A percentile compares a stretch with the other conserved stretches of the same genome.
phyloP scores from a whole-genome alignment of 164 flowering plant species.

The Kingdonia uniflora region DNA sequence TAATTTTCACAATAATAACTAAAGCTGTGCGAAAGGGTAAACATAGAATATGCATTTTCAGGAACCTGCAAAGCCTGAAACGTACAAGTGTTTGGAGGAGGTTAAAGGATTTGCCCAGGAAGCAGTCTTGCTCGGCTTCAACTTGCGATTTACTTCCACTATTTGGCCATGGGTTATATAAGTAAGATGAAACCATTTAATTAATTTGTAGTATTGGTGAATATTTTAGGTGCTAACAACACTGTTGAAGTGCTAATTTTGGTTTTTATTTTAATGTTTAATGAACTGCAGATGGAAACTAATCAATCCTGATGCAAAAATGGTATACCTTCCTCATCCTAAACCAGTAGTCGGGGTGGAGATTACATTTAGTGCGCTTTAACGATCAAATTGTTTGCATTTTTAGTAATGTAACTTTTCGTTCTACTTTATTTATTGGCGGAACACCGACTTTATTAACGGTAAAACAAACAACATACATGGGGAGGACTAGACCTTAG shows the following conservation, averaged over 20 bases:
- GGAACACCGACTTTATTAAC: no score
- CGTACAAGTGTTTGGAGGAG: slow-evolving; percentile 42
- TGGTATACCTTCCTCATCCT: slow-evolving; percentile 27
- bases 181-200: slow-evolving; percentile 16
- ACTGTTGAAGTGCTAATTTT: no score
- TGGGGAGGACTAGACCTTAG: no score
- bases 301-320: slow-evolving; percentile 25
- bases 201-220: neutral
- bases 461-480: no score
- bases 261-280: neutral
- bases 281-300: slow-evolving; percentile 25
- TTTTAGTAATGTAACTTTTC: no score
- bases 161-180: slow-evolving; percentile 38
- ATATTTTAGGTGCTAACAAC: neutral
- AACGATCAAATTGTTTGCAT: neutral
- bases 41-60: neutral
- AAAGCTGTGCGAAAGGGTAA: no score
- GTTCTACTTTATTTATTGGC: no score
- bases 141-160: slow-evolving; percentile 34
- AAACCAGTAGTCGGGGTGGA: slow-evolving; percentile 29
- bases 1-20: no score
- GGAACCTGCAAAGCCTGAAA: slow-evolving; percentile 30
- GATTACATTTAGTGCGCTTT: slow-evolving; percentile 17
- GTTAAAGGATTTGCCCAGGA: slow-evolving; percentile 41
- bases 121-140: slow-evolving; percentile 42